Evolutionary conservation across 2,329 filamentous ascomycete genomes (phyloP).

Genomic region (Aspergillus clavatus): DNA sequence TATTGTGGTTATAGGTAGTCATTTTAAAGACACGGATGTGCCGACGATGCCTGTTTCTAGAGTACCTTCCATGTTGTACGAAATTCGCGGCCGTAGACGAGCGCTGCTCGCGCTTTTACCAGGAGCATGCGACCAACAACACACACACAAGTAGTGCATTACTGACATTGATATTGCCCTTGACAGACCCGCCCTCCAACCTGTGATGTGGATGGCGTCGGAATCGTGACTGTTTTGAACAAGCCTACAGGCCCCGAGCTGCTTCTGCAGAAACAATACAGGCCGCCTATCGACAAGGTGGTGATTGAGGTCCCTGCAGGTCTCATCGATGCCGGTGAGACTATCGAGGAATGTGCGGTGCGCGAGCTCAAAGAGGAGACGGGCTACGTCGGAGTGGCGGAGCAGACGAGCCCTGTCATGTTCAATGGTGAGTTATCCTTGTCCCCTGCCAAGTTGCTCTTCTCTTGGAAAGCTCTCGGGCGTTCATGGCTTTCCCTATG

Average conservation of each 20-base stretch:
- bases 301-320: slow-evolving; percentile 59
- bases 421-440: slow-evolving; percentile 38
- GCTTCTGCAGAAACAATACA: slow-evolving; percentile 56
- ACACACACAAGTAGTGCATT: background rate
- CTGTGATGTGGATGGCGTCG: slow-evolving; percentile 52
- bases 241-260: slow-evolving; percentile 48
- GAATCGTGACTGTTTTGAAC: slow-evolving; percentile 55
- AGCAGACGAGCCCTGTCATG: slow-evolving; percentile 41
- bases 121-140: too few relatives aligned
- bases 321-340: slow-evolving; percentile 55
- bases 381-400: slow-evolving; percentile 52
- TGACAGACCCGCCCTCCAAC: slow-evolving; percentile 46
- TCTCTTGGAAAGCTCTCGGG: too few relatives aligned
- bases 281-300: slow-evolving; percentile 54
- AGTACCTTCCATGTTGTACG: too few relatives aligned
- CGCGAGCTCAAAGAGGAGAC: slow-evolving; percentile 60
- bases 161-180: background rate
- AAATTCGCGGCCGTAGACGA: too few relatives aligned
- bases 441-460: too few relatives aligned
- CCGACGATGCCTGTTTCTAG: background rate
- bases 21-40: too few relatives aligned
- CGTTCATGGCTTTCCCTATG: too few relatives aligned
- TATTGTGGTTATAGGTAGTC: background rate
- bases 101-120: too few relatives aligned
- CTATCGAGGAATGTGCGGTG: slow-evolving; percentile 51